These are phyloP conservation scores for Pseudohyphozyma bogoriensis DNA, from an alignment of 768 basidiomycete species.

Conservation along the genomic window DNA sequence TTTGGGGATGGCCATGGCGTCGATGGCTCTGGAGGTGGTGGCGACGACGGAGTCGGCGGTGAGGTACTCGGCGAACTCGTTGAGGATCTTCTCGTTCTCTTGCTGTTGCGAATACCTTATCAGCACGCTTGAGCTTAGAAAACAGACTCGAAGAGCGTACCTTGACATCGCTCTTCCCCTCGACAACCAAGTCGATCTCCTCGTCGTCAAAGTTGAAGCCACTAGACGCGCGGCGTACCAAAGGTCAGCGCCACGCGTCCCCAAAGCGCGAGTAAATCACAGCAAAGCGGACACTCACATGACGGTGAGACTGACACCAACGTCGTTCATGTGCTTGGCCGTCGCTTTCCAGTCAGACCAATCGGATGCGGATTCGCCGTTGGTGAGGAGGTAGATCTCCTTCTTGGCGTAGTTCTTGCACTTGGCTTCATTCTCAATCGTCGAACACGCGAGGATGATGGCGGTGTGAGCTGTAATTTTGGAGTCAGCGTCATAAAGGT, in stretches of 20 bases:
- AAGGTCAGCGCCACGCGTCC: background rate
- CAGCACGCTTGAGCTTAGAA: background rate
- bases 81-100: conserved; percentile 65
- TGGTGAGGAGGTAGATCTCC: conserved; percentile 72
- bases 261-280: background rate
- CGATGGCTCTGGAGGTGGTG: conserved; percentile 56
- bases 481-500: too few species aligned
- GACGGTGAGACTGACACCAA: conserved; percentile 54
- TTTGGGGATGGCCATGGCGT: conserved; percentile 46
- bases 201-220: conserved; percentile 82
- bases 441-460: conserved; percentile 73
- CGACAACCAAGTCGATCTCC: conserved; percentile 52
- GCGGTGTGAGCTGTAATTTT: conserved; percentile 62
- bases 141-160: conserved; percentile 40
- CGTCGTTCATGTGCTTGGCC: conserved; percentile 52
- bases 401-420: conserved; percentile 73
- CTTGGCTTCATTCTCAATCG: conserved; percentile 54
- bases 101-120: conserved; percentile 47
- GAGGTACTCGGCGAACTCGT: conserved; percentile 40
- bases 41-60: conserved; percentile 46
- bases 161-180: conserved; percentile 62
- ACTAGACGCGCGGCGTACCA: conserved; percentile 43
- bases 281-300: conserved; percentile 56
- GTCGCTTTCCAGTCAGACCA: conserved; percentile 52
- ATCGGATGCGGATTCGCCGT: conserved; percentile 69